These are phyloP conservation scores for Monilinia fructigena DNA, from an alignment of 2,329 filamentous ascomycete genomes.

Conservation along the genomic window DNA sequence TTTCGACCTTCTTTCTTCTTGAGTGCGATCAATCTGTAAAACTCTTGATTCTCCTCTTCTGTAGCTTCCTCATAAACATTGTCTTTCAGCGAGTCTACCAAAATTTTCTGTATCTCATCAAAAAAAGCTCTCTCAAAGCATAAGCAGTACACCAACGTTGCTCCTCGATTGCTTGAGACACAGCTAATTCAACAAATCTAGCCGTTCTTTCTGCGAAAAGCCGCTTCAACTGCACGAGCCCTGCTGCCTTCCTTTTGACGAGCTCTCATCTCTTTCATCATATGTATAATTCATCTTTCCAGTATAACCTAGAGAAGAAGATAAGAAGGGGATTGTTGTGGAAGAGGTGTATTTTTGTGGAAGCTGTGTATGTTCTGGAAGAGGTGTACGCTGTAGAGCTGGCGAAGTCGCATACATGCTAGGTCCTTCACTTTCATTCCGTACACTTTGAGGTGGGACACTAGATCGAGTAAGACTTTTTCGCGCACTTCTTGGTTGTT, in stretches of 20 bases:
- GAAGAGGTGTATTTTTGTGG: conserved; percentile 17
- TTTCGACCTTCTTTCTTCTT: conserved; percentile 59
- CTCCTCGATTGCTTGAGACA: conserved; percentile 56
- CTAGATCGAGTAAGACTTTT: conserved; percentile 28
- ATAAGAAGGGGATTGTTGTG: conserved; percentile 18
- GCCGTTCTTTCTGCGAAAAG: conserved; percentile 42
- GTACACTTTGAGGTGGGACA: conserved; percentile 19
- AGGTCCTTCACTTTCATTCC: conserved; percentile 21
- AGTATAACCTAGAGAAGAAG: conserved; percentile 15
- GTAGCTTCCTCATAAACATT: conserved; percentile 58
- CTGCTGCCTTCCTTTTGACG: conserved; percentile 26
- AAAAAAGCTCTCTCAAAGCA: conserved; percentile 61
- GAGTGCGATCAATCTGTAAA: conserved; percentile 50
- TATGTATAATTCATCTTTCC: conserved; percentile 20
- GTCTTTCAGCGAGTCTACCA: conserved; percentile 56
- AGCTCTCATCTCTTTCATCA: conserved; percentile 20
- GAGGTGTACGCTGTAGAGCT: conserved; percentile 14
- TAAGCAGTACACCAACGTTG: conserved; percentile 61
- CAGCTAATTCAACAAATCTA: conserved; percentile 56
- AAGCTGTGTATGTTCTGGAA: conserved; percentile 14
- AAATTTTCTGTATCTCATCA: conserved; percentile 54
- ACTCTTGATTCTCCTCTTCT: conserved; percentile 51
- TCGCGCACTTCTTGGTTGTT: conserved; percentile 26
- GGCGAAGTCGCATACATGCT: conserved; percentile 14
- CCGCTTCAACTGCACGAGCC: conserved; percentile 27